Evolutionary conservation across 1,139 yeast species (phyloP).

Genomic region (Candida sp.): DNA sequence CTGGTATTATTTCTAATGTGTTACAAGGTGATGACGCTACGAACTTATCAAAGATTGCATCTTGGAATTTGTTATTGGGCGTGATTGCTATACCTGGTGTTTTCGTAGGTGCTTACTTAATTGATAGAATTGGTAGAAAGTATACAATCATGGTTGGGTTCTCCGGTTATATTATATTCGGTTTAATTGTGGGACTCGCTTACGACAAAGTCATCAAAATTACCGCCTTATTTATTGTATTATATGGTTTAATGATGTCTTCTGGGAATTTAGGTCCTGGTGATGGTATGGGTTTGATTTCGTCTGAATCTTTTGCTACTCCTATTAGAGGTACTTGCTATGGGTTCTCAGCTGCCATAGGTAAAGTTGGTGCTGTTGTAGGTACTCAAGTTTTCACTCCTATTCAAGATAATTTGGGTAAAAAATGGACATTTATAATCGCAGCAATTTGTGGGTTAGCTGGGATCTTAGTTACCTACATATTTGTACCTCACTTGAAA

Average conservation of each 20-base stretch:
- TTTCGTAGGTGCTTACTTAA: conserved; percentile 38
- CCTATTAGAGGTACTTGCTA: conserved; percentile 70
- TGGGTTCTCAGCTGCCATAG: conserved; percentile 48
- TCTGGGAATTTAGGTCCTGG: conserved; percentile 78
- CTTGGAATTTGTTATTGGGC: conserved; percentile 46
- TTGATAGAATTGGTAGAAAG: conserved; percentile 43
- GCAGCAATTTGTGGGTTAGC: conserved; percentile 67
- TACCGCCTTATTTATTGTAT: conserved; percentile 41
- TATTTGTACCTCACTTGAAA: conserved; percentile 64
- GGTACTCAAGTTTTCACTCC: conserved; percentile 46
- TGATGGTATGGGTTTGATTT: conserved; percentile 63
- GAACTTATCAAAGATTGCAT: conserved; percentile 39
- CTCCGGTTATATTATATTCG: conserved; percentile 43
- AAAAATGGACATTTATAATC: conserved; percentile 46
- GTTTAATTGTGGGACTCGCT: conserved; percentile 46
- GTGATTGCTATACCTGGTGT: conserved; percentile 47
- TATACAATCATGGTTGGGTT: conserved; percentile 46
- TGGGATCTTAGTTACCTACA: conserved; percentile 58
- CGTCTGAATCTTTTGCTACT: conserved; percentile 71
- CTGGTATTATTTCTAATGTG: conserved; percentile 41
- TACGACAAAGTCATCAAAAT: conserved; percentile 38
- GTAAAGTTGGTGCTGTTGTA: conserved; percentile 50
- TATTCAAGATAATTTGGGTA: conserved; percentile 31
- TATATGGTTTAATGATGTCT: conserved; percentile 47
- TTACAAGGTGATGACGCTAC: conserved; percentile 21